Evolutionary conservation across 225 moss, liverwort and hornwort species (phyloP), one percentile per base, ranked within the genome.

Genomic region (Anthoceros angustus): DNA sequence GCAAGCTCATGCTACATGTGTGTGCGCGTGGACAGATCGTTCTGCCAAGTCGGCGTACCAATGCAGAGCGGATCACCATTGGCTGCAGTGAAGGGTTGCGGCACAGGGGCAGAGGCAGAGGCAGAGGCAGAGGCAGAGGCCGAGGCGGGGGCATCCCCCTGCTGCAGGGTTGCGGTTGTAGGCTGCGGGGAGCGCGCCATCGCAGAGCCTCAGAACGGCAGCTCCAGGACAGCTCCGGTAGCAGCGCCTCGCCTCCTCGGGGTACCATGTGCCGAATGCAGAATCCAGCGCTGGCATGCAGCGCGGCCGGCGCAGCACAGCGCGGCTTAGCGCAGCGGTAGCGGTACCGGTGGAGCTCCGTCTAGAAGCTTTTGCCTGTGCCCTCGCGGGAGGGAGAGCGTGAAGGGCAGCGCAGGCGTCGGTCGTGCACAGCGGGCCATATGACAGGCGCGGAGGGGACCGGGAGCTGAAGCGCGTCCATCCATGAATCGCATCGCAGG

Each of bases 371-470:
- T 18, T 11, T 8, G 55, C 18, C 16, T 7, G 23, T 15, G 55
- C 55, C 8, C n/a, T 7, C 55, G 55, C 55, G 55, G 55, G 55
- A 12, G 46, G 46, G 46, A 18, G 55, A 9, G 55, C 55, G 18
- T 15, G 55, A 23, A 32, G 32, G 32, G 32, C 32, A 32, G 32
- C 32, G 32, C 32, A 32, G 32, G 32, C 32, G 32, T 32, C 32
- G 32, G 32, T 32, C 55, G 18, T 55, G 18, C 46, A 48, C 12
- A 48, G 46, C 23, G 2, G 18, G 16, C 7, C 18, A 3, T 7
- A 3, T 55, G 55, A 55, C 16, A 23, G 55, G 55, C 55, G 55
- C 55, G 55, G 55, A 55, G 55, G 55, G 55, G 23, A 55, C 55
- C 55, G 23, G 55, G 7, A 55, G 55, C 23, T 55, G 8, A 12